Base-by-base conservation (phyloP, 2,329 filamentous ascomycete species). In the Ophiostoma novo-ulmi region DNA sequence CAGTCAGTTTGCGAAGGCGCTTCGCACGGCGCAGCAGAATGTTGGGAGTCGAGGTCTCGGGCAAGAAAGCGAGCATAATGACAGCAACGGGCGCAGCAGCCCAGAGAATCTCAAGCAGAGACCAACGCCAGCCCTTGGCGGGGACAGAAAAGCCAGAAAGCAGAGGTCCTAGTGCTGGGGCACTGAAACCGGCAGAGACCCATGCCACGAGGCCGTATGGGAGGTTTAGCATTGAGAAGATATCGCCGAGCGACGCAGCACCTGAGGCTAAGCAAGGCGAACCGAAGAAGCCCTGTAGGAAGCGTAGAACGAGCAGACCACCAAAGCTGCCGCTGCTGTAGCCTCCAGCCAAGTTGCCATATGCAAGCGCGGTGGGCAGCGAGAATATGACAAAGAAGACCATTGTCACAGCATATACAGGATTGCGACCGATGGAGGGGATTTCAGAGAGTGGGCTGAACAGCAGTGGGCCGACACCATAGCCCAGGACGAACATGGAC, bases 201-300 rank as follows among this genome's bases (percentile, higher is more conserved):
- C 97, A 86, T 0, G 93, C 93, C 0, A 92, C 93, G 67, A 97
- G 88, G 73, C 85, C 87, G 88, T 92, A 97, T 55, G 97, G 84
- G 8, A 82, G 81, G 73, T 88, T 79, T 0, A 80, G 78, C 3
- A 84, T 83, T 8, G 80, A 76, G 75, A 88, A 89, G 79, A 89
- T 85, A 76, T 90, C 88, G 58, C 87, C 88, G 74, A 90, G 85
- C 36, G 88, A 83, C 74, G 87, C 88, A 3, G 87, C 87, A 1
- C 85, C 84, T 74, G 89, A 89, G 8, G 87, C 88, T 72, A 90
- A 78, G 1, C 87, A 85, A 0, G 87, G 87, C 0, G 86, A 86
- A 5, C 87, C 88, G 74, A 89, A 89, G 8, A 85, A 79, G 55
- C 88, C 88, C 31, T 86, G 85, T 69, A 92, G 85, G 79, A 91